Evolutionary conservation across 2,329 filamentous ascomycete genomes (phyloP).

Genomic region (Colletotrichum incanum): DNA sequence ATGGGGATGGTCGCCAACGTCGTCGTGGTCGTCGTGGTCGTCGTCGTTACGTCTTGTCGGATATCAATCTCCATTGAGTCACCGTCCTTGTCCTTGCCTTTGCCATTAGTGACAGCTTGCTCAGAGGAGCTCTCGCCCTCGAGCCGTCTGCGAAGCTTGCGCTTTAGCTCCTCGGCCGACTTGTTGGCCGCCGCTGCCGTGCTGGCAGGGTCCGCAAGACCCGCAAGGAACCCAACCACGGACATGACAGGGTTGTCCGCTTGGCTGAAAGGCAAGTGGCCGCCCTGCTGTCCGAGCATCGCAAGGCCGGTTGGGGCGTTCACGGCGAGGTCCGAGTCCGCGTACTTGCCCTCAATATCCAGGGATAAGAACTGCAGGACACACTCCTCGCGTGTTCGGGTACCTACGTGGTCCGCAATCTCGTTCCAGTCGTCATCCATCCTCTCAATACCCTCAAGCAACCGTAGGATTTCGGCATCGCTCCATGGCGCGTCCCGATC

Average conservation of each 20-base stretch:
- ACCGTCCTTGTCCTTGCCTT: slow-evolving; percentile 70
- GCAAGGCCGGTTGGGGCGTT: slow-evolving; percentile 72
- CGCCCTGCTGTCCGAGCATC: slow-evolving; percentile 80
- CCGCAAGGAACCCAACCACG: slow-evolving; percentile 93
- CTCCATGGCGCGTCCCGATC: slow-evolving; percentile 93
- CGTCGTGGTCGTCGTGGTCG: slow-evolving; percentile 66
- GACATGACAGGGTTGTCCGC: slow-evolving; percentile 97
- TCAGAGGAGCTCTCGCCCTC: slow-evolving; percentile 65
- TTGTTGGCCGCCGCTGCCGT: slow-evolving; percentile 92
- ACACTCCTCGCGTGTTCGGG: slow-evolving; percentile 93
- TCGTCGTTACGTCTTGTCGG: slow-evolving; percentile 62
- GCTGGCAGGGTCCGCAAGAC: slow-evolving; percentile 89
- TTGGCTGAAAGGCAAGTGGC: slow-evolving; percentile 86
- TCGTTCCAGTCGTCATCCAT: slow-evolving; percentile 97
- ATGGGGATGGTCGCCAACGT: slow-evolving; percentile 84
- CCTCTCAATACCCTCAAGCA: slow-evolving; percentile 91
- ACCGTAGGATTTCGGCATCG: slow-evolving; percentile 88
- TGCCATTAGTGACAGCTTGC: slow-evolving; percentile 64
- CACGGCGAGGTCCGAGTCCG: slow-evolving; percentile 78
- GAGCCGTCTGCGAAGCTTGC: slow-evolving; percentile 83
- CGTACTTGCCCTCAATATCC: slow-evolving; percentile 97
- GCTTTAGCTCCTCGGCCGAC: slow-evolving; percentile 88
- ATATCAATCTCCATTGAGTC: slow-evolving; percentile 78
- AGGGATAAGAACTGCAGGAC: slow-evolving; percentile 96
- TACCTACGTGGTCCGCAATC: slow-evolving; percentile 92